A percentile compares a stretch with the other conserved stretches of the same genome.
These are phyloP conservation scores for Globisporangium spiculum DNA, from an alignment of 352 stramenopile genomes.

Conservation along the genomic window DNA sequence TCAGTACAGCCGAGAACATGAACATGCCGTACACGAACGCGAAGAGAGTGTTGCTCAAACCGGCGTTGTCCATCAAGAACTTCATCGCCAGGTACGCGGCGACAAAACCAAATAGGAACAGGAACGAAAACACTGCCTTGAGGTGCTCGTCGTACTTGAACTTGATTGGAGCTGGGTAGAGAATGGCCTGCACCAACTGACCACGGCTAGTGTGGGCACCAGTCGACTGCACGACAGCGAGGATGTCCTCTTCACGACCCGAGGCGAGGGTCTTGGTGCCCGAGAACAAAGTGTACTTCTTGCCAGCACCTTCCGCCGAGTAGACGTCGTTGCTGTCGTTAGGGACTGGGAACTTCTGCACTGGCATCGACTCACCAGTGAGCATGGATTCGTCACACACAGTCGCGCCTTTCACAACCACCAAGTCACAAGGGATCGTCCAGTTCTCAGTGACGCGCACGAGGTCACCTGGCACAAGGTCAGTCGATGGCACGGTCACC, in stretches of 20 bases:
- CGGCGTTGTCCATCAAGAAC: slow-evolving; percentile 64
- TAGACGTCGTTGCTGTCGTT: slow-evolving; percentile 53
- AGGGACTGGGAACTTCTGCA: slow-evolving; percentile 77
- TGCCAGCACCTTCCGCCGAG: slow-evolving; percentile 49
- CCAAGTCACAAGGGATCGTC: slow-evolving; percentile 68
- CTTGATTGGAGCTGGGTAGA: slow-evolving; percentile 80
- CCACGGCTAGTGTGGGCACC: slow-evolving; percentile 83
- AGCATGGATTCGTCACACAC: slow-evolving; percentile 78
- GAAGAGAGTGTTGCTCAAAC: slow-evolving; percentile 68
- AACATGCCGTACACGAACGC: slow-evolving; percentile 79
- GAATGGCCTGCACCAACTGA: slow-evolving; percentile 82
- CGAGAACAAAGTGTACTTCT: slow-evolving; percentile 87
- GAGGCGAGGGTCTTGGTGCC: slow-evolving; percentile 78
- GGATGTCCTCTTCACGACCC: slow-evolving; percentile 52
- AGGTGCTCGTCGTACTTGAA: slow-evolving; percentile 93
- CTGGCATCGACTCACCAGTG: slow-evolving; percentile 83
- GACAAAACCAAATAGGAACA: slow-evolving; percentile 80
- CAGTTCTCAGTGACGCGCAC: slow-evolving; percentile 64
- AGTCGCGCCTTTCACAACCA: slow-evolving; percentile 61
- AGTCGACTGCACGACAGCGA: slow-evolving; percentile 79
- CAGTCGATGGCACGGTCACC: slow-evolving; percentile 39
- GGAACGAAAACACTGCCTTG: slow-evolving; percentile 71
- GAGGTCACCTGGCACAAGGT: slow-evolving; percentile 68
- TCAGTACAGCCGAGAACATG: slow-evolving; percentile 74
- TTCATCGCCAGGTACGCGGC: slow-evolving; percentile 70